A percentile compares a stretch with the other conserved stretches of the same genome.
Evolutionary conservation across 495 filamentous ascomycete species (phyloP).

Genomic region (Elaphomyces granulatus): DNA sequence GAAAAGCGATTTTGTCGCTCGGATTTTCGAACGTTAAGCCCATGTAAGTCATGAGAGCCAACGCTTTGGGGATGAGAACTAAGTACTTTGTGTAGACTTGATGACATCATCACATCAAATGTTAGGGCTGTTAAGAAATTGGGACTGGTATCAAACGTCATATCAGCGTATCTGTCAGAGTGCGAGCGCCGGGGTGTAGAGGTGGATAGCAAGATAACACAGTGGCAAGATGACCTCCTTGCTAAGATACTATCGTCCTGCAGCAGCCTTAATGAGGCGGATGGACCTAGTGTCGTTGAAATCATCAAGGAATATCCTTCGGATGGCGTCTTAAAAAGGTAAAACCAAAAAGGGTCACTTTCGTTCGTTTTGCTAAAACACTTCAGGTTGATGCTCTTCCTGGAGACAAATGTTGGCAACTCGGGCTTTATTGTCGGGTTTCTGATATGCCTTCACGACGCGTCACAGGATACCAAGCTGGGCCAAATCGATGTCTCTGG

Average conservation of each 20-base stretch:
- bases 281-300: conserved; percentile 1
- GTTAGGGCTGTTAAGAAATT: background rate
- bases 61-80: background rate
- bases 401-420: background rate
- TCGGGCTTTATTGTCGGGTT: background rate
- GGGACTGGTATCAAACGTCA: background rate
- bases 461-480: background rate
- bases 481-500: background rate
- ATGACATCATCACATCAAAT: no score
- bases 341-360: background rate
- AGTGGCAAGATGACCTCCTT: conserved; percentile 1
- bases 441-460: background rate
- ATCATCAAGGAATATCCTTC: background rate
- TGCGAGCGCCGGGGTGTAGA: background rate
- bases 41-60: background rate
- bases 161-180: background rate
- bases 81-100: no score
- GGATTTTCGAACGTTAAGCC: background rate
- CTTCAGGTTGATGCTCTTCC: background rate
- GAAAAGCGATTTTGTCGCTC: no score
- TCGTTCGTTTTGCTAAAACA: background rate
- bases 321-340: background rate
- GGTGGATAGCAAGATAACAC: background rate
- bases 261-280: background rate
- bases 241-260: background rate